phyloP scores from a whole-genome alignment of 176 grass and related monocot species.

The sorghum (Sorghum bicolor) region DNA sequence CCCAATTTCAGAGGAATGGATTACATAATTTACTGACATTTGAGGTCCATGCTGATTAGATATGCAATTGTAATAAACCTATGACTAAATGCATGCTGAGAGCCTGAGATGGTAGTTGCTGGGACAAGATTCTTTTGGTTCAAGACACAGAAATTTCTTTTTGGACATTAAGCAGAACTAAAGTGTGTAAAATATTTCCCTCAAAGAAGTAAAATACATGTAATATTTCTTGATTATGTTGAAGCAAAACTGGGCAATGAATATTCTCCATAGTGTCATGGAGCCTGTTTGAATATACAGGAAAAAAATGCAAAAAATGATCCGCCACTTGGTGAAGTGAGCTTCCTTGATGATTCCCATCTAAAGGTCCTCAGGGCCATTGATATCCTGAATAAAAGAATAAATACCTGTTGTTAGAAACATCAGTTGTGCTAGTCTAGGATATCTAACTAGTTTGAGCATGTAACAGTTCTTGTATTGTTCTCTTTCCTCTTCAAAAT shows the following conservation, averaged over 20 bases:
- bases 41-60: not conserved
- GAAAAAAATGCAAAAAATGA: not conserved
- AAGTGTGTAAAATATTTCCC: slow-evolving; percentile 4
- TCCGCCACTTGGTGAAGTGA: slow-evolving; percentile 7
- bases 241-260: slow-evolving; percentile 18
- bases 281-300: slow-evolving; percentile 20
- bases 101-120: not conserved
- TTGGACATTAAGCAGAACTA: not conserved
- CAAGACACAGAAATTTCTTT: not conserved
- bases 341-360: not conserved
- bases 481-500: not conserved
- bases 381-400: slow-evolving; percentile 54
- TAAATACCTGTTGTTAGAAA: not conserved
- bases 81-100: not conserved
- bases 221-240: not conserved
- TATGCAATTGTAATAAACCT: not conserved
- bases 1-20: slow-evolving; percentile 15
- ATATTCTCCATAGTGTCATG: slow-evolving; percentile 26
- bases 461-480: not conserved
- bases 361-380: slow-evolving; percentile 43
- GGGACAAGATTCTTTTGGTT: not conserved
- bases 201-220: not conserved
- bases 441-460: not conserved
- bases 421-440: not conserved
- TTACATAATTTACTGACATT: not conserved